Base-by-base conservation (phyloP, 1,284 basidiomycete genomes). In the Cryptococcus hybrid region DNA sequence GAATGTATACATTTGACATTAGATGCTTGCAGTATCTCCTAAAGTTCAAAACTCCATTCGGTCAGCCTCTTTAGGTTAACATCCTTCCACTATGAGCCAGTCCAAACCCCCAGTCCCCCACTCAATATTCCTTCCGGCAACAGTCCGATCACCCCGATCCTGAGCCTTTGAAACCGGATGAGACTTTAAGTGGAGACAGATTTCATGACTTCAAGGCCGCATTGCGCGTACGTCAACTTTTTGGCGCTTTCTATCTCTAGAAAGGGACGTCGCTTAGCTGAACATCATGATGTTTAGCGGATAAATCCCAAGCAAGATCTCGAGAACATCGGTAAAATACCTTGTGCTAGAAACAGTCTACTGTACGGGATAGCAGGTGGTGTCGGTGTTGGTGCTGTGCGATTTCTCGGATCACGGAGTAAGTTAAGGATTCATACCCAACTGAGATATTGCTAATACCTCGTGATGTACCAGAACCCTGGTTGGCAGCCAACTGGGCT, bases 311-410 rank as follows among this genome's bases (percentile, higher is more conserved):
- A 66, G 24, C 58, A 62, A 8, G 66, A 83, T 34, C 65, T 85
- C 34, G 64, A 69, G 48, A 57, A 62, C 18, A 69, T 76, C 37
- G 71, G 68, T 7, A 51, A 64, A 44, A 66, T 74, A 49, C 76
- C 77, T 35, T 76, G 77, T 54, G 64, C 70, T n/a, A 59, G 78
- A 48, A 67, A 69, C 44, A 69, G 69, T 59, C 59, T 76, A 54
- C 58, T 79, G 39, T 73, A 73, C 58, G 76, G 73, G n/a, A 78
- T 79, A 34, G 71, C 63, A 6, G 72, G 70, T 13, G 76, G 74
- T 15, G 52, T 63, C 1, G 75, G 70, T 2, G 58, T 77, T 30
- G 76, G 74, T 2, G 70, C 70, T 3, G 63, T 78, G 3, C 62
- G 72, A 7, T 77, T 69, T 52, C 51, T 78, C 3, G 69, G 71